Conservation (phyloP, 1,284 basidiomycete genomes). For the Moesziomyces parantarcticus region DNA sequence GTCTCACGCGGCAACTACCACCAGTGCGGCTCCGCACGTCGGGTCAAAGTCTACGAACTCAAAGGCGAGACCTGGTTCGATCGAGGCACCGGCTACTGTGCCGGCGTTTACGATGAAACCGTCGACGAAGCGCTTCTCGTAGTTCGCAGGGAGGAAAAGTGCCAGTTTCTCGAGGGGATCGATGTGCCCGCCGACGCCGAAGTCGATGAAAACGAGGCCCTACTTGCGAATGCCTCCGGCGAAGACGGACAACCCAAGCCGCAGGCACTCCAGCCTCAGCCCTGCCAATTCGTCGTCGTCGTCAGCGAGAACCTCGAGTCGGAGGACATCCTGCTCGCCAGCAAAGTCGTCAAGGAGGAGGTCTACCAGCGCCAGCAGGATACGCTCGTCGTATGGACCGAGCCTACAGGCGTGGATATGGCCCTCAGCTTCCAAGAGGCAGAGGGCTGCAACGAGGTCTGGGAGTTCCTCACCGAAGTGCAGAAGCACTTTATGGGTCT, state of each 20-base stretch:
- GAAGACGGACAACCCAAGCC: constrained; percentile 41
- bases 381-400: constrained; percentile 98
- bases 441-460: constrained; percentile 94
- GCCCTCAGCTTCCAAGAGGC: constrained; percentile 97
- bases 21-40: constrained; percentile 65
- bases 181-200: constrained; percentile 37
- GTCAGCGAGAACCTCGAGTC: constrained; percentile 60
- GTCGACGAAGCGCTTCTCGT: constrained; percentile 65
- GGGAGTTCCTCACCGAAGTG: constrained; percentile 96
- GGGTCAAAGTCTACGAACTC: constrained; percentile 66
- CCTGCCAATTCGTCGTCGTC: constrained; percentile 60
- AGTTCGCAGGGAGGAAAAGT: constrained; percentile 60
- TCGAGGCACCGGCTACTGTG: constrained; percentile 66
- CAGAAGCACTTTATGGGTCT: constrained; percentile 77
- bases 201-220: constrained; percentile 25
- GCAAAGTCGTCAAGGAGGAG: constrained; percentile 64
- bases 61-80: constrained; percentile 65
- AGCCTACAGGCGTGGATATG: constrained; percentile 91
- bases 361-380: constrained; percentile 72
- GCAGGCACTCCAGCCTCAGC: constrained; percentile 17
- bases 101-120: constrained; percentile 65
- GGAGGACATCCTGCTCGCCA: constrained; percentile 62
- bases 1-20: constrained; percentile 63
- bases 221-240: constrained; percentile 50
- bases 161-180: constrained; percentile 55